Evolutionary conservation across 805 yeast species (phyloP).

Genomic region (Wilhelminamyces savonicus): DNA sequence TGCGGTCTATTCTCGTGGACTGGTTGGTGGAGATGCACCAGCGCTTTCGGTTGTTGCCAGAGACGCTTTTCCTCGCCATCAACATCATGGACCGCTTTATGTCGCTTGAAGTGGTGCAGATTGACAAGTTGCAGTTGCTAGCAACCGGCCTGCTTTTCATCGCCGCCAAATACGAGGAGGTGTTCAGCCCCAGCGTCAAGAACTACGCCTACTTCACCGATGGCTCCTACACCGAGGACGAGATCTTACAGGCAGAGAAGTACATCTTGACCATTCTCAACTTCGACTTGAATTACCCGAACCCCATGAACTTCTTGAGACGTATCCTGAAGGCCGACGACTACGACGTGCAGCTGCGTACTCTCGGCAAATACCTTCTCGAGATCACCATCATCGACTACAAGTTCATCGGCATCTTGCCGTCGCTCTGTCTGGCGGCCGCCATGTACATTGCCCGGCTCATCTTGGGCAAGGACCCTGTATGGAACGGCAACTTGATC

Average conservation of each 20-base stretch:
- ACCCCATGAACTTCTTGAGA: slow-evolving; percentile 84
- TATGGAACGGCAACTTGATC: slow-evolving; percentile 82
- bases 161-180: slow-evolving; percentile 93
- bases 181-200: slow-evolving; percentile 76
- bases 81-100: slow-evolving; percentile 85
- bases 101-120: slow-evolving; percentile 65
- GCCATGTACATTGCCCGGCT: slow-evolving; percentile 79
- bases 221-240: slow-evolving; percentile 75
- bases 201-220: slow-evolving; percentile 86
- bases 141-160: slow-evolving; percentile 83
- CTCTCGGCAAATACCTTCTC: slow-evolving; percentile 76
- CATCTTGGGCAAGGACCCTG: slow-evolving; percentile 57
- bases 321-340: slow-evolving; percentile 88
- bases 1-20: slow-evolving; percentile 85
- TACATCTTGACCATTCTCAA: slow-evolving; percentile 64
- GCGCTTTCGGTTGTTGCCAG: slow-evolving; percentile 77
- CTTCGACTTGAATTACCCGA: slow-evolving; percentile 78
- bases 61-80: slow-evolving; percentile 75
- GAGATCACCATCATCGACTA: slow-evolving; percentile 76
- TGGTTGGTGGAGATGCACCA: slow-evolving; percentile 90
- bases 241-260: slow-evolving; percentile 78
- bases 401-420: slow-evolving; percentile 63
- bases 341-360: slow-evolving; percentile 77
- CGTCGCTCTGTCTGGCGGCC: slow-evolving; percentile 79
- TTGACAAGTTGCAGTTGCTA: slow-evolving; percentile 74